Evolutionary conservation across 139 green algal genomes (phyloP), one percentile per base, ranked within the genome.

Genomic region (Prasinococcaceae sp.): DNA sequence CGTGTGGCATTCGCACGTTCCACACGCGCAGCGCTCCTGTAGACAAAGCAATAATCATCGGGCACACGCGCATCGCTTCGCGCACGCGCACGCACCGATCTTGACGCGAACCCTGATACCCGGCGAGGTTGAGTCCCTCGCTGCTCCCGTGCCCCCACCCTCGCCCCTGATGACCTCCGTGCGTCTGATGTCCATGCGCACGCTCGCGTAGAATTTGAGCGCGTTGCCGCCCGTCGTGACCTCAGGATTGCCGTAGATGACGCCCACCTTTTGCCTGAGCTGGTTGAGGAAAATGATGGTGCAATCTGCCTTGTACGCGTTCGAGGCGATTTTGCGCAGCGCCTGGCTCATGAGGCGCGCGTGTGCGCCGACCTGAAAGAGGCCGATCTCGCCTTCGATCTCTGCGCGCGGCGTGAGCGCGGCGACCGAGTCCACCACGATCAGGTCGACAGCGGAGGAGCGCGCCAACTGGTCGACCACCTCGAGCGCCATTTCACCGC

Each of bases 221-320:
- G 90, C 90, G 20, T 90, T 69, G 32, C 90, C 90, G 9, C 90
- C 90, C 0, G 61, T 76, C 24, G 90, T 97, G 6, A 81, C 56
- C 70, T 98, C 90, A n/a, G n/a, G n/a, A n/a, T n/a, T n/a, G n/a
- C n/a, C n/a, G n/a, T n/a, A n/a, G n/a, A n/a, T n/a, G n/a, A n/a
- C n/a, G n/a, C n/a, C 30, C 50, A 88, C 76, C 79, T 96, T 96
- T 24, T 81, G 64, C 0, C 88, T 51, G 4, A 95, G 70, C 71
- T 96, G 88, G 63, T 96, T 96, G 33, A 96, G 63, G 65, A 94
- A 93, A 25, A 95, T 72, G 25, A 95, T 52, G 10, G 80, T 92
- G 70, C 74, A 86, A 38, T 70, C 60, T 55, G 58, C 69, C 40
- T 85, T 84, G 47, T 63, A 68, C 4, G 85, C 79, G 46, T 85